Base-by-base conservation (phyloP, 2,329 filamentous ascomycete species). In the Aspergillus tamarii region DNA sequence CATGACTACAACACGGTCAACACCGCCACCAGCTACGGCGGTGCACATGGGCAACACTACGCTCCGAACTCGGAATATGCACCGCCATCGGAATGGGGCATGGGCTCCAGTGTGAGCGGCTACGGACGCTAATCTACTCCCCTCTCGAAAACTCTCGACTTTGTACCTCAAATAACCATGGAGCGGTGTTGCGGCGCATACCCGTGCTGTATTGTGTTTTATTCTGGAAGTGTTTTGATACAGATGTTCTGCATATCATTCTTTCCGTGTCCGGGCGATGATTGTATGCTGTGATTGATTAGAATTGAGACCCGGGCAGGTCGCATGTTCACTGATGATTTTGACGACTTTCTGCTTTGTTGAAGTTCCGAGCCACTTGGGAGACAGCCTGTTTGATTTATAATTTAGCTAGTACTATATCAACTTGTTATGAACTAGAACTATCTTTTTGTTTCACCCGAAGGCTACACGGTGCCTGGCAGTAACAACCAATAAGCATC, bases 11-110 rank as follows among this genome's bases (percentile, higher is more conserved):
- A 76, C 62, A 69, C 61, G 16, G 39, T n/a, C 39, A 41, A 76
- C 60, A 78, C 75, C 62, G 69, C 57, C 59, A 81, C 79, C 36
- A 74, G 76, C 63, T 82, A 82, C 57, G 76, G 76, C 10, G 77
- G 78, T 23, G 74, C 78, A 10, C 78, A 80, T 60, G 77, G 73
- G 7, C 76, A 76, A 66, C 73, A 75, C 57, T 76, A 75, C 52
- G 65, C 59, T 8, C 39, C 39, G 39, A 41, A 41, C 39, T 41
- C 39, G 19, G 39, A 41, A 41, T 76, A 75, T 46, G 65, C 59
- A 12, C 63, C 67, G 26, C 70, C 71, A 53, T 70, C 61, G 48
- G 67, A 66, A 53, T 73, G 66, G 53, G 67, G 39, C 39, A 41
- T 41, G 39, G 19, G 61, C 28, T 70, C 73, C 19, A 69, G 43